phyloP scores from a whole-genome alignment of 2,329 filamentous ascomycete genomes.

The Coniochaeta prunicola region DNA sequence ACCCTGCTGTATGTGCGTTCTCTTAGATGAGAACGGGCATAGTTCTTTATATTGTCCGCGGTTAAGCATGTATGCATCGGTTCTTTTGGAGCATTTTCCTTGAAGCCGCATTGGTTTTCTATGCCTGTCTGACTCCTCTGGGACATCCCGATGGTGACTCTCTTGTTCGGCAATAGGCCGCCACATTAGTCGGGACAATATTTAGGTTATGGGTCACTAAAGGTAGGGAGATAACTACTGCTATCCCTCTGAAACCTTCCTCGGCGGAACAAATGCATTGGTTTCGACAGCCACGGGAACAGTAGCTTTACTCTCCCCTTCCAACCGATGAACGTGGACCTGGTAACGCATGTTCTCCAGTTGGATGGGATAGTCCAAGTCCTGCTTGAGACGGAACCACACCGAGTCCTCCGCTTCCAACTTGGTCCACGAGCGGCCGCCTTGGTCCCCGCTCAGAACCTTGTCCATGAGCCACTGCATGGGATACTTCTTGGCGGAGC shows the following conservation, averaged over 20 bases:
- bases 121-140: not conserved
- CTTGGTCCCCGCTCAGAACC: constrained; percentile 50
- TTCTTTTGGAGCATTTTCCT: too few species aligned
- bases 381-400: constrained; percentile 72
- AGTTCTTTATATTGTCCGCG: not conserved
- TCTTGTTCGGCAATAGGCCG: too few species aligned
- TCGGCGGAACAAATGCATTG: not conserved
- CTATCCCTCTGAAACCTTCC: not conserved
- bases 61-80: not conserved
- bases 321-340: constrained; percentile 65
- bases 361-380: constrained; percentile 70
- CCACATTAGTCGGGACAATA: too few species aligned
- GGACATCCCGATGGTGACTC: not conserved
- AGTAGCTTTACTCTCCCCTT: not conserved
- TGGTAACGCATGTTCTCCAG: constrained; percentile 96
- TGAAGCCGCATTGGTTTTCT: not conserved
- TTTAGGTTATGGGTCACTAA: too few species aligned
- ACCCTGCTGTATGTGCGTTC: not conserved
- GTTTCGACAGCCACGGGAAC: not conserved
- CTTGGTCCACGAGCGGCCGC: constrained; percentile 59
- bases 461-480: constrained; percentile 93
- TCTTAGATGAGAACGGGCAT: not conserved
- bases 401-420: constrained; percentile 66
- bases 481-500: constrained; percentile 60
- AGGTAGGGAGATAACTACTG: too few species aligned